Percentiles rank a stretch among this genome's conserved stretches.
Evolutionary conservation across 2,329 filamentous ascomycete genomes (phyloP).

Genomic region (Cladophialophora exuberans): DNA sequence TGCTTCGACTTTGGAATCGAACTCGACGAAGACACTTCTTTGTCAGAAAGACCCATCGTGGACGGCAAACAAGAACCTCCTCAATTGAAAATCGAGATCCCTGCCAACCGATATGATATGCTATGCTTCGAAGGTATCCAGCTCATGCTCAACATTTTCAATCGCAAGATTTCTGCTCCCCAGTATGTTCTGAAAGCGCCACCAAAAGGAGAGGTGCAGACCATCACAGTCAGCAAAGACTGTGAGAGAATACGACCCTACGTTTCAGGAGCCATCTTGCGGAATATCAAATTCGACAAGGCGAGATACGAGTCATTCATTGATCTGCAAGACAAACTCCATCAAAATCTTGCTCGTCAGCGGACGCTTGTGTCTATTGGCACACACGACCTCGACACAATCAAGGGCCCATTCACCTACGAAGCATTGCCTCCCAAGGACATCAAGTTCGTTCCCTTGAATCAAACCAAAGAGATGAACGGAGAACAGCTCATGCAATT

Average conservation of each 20-base stretch:
- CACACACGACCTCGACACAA: conserved; percentile 91
- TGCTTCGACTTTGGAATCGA: conserved; percentile 99
- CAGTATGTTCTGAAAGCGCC: conserved; percentile 78
- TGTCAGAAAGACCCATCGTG: conserved; percentile 71
- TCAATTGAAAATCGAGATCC: conserved; percentile 97
- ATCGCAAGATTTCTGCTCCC: conserved; percentile 73
- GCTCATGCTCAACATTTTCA: conserved; percentile 94
- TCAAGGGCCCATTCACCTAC: conserved; percentile 95
- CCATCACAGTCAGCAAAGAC: conserved; percentile 75
- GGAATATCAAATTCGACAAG: conserved; percentile 89
- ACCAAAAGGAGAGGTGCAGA: conserved; percentile 72
- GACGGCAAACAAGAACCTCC: conserved; percentile 83
- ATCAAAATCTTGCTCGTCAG: conserved; percentile 92
- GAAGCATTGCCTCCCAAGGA: conserved; percentile 89
- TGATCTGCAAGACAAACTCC: conserved; percentile 93
- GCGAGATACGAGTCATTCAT: conserved; percentile 97
- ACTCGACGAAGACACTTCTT: conserved; percentile 91
- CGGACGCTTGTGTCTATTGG: conserved; percentile 95
- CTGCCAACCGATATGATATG: conserved; percentile 90
- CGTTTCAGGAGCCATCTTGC: conserved; percentile 84
- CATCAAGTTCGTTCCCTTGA: conserved; percentile 87
- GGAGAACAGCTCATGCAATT: conserved; percentile 89
- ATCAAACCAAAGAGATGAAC: conserved; percentile 87
- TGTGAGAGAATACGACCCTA: conserved; percentile 82
- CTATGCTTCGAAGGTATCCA: conserved; percentile 97